A percentile compares a stretch with the other conserved stretches of the same genome.
phyloP scores from a whole-genome alignment of 2,329 filamentous ascomycete genomes.

The Monosporascus ibericus region DNA sequence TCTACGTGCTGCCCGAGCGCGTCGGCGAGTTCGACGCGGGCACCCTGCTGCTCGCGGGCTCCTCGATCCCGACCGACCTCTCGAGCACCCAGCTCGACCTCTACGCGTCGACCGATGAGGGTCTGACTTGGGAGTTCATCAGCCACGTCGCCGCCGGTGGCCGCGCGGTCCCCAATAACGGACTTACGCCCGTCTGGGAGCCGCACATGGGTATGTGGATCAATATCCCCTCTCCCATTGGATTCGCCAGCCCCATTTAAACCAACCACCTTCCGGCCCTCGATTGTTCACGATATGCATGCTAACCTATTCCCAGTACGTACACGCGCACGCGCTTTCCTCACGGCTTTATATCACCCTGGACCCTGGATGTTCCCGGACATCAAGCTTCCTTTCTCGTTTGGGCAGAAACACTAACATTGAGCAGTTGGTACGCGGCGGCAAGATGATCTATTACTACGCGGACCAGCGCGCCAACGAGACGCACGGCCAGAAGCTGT shows the following conservation, averaged over 20 bases:
- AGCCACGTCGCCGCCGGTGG: slow-evolving; percentile 60
- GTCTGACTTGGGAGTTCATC: slow-evolving; percentile 60
- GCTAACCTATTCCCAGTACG: too few relatives aligned
- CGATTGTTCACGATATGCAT: too few relatives aligned
- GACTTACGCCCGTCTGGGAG: slow-evolving; percentile 66
- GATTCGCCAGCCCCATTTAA: too few relatives aligned
- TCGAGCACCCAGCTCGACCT: slow-evolving; percentile 62
- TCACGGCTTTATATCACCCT: too few relatives aligned
- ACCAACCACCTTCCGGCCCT: too few relatives aligned
- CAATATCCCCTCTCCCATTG: too few relatives aligned
- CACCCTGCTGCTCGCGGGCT: slow-evolving; percentile 57
- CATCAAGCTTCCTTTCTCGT: too few relatives aligned
- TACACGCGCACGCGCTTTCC: too few relatives aligned
- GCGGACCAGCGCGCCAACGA: slow-evolving; percentile 61
- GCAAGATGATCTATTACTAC: slow-evolving; percentile 60
- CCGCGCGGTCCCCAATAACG: slow-evolving; percentile 56
- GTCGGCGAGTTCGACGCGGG: slow-evolving; percentile 55
- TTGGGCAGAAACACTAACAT: too few relatives aligned
- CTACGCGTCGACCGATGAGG: slow-evolving; percentile 58
- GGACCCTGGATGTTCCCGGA: too few relatives aligned
- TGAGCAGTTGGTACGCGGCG: slow-evolving; percentile 41
- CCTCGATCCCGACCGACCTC: slow-evolving; percentile 53
- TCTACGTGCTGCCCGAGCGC: slow-evolving; percentile 55
- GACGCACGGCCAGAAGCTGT: slow-evolving; percentile 60
- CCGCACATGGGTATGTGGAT: slow-evolving; percentile 45